phyloP scores from a whole-genome alignment of 345 rosid genomes.

The Gynandropsis gynandra region DNA sequence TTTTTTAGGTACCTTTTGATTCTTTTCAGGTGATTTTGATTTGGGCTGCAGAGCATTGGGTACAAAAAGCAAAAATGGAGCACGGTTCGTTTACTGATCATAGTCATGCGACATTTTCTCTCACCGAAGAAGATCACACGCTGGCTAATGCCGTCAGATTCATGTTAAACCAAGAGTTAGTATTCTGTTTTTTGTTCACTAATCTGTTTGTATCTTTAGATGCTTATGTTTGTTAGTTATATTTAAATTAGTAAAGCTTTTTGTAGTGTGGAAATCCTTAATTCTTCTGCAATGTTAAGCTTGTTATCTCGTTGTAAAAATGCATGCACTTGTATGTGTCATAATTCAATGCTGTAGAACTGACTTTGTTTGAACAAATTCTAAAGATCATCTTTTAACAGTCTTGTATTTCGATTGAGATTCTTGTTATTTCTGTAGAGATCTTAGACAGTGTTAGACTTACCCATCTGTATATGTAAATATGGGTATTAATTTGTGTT shows the following conservation, averaged over 20 bases:
- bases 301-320: too few relatives aligned
- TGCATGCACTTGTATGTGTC: neutral
- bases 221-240: neutral
- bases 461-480: too few relatives aligned
- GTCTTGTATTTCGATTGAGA: neutral
- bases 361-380: neutral
- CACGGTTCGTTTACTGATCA: slow-evolving; percentile 53
- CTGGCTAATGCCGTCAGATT: slow-evolving; percentile 78
- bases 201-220: neutral
- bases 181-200: slow-evolving; percentile 4
- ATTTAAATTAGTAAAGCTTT: neutral
- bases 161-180: slow-evolving; percentile 89
- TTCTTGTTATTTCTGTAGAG: neutral
- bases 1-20: neutral
- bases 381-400: neutral
- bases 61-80: slow-evolving; percentile 43
- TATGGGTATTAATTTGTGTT: too few relatives aligned
- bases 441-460: too few relatives aligned
- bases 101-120: slow-evolving; percentile 55
- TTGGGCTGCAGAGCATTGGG: slow-evolving; percentile 1
- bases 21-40: slow-evolving; percentile 3
- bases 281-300: too few relatives aligned
- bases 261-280: too few relatives aligned
- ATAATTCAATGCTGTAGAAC: too few relatives aligned
- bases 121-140: slow-evolving; percentile 76